phyloP scores from a whole-genome alignment of 805 yeast genomes.

The Ogataea haglerorum region DNA sequence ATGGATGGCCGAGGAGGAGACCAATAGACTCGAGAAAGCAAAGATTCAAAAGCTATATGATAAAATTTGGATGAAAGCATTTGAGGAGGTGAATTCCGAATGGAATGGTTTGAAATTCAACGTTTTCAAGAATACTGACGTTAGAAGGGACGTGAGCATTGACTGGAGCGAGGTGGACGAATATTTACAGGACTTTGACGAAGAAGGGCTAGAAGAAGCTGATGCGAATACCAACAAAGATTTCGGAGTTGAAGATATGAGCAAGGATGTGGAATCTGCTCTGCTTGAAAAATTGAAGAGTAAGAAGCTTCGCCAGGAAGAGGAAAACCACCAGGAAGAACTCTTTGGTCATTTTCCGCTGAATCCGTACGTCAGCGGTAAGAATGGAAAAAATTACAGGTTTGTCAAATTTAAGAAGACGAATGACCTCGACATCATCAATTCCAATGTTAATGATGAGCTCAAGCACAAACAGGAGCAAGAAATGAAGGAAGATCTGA shows the following conservation, averaged over 20 bases:
- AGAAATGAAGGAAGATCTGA: constrained; percentile 16
- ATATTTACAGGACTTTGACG: constrained; percentile 28
- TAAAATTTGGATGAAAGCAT: constrained; percentile 75
- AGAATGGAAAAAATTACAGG: constrained; percentile 29
- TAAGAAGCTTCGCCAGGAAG: constrained; percentile 8
- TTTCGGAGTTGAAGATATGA: constrained; percentile 15
- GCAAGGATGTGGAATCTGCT: constrained; percentile 16
- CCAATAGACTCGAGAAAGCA: constrained; percentile 58
- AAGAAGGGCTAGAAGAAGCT: constrained; percentile 22
- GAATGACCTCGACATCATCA: constrained; percentile 25
- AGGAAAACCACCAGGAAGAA: constrained; percentile 22
- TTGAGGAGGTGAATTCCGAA: constrained; percentile 68
- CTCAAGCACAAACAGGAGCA: constrained; percentile 18
- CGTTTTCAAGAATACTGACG: constrained; percentile 75
- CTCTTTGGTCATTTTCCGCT: constrained; percentile 30
- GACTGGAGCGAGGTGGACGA: constrained; percentile 71
- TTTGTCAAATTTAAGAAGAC: constrained; percentile 32
- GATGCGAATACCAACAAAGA: constrained; percentile 10
- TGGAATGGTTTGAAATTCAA: constrained; percentile 71
- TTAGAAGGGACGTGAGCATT: constrained; percentile 47
- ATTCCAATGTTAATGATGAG: constrained; percentile 27
- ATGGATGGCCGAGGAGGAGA: constrained; percentile 80
- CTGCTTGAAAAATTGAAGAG: constrained; percentile 13
- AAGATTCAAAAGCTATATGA: constrained; percentile 65
- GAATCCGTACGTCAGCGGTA: constrained; percentile 29